A percentile compares a stretch with the other conserved stretches of the same genome.
Evolutionary conservation across 352 stramenopile genomes (phyloP).

Genomic region (Globisporangium recalcitrans): DNA sequence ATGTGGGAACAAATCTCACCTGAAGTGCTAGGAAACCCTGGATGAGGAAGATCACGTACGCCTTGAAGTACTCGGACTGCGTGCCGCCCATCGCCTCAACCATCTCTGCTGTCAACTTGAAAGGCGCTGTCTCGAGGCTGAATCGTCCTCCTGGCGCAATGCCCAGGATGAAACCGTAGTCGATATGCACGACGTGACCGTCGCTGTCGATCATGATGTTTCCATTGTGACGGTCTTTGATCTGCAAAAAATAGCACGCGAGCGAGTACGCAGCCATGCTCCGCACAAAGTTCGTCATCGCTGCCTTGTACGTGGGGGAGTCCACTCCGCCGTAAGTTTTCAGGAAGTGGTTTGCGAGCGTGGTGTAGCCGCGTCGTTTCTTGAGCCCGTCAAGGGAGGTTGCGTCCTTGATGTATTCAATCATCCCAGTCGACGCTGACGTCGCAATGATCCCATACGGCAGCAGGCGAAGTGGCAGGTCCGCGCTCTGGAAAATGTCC

Average conservation of each 20-base stretch:
- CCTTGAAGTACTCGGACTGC: slow-evolving; percentile 90
- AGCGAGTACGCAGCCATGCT: slow-evolving; percentile 98
- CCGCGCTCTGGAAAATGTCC: slow-evolving; percentile 93
- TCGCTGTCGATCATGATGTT: slow-evolving; percentile 99
- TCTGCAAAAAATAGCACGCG: slow-evolving; percentile 95
- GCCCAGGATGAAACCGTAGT: slow-evolving; percentile 99
- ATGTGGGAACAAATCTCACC: slow-evolving; percentile 28
- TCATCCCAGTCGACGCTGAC: slow-evolving; percentile 92
- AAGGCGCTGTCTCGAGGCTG: slow-evolving; percentile 95
- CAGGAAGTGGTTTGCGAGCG: slow-evolving; percentile 89
- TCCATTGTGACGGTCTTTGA: slow-evolving; percentile 99
- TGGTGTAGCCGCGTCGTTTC: slow-evolving; percentile 80
- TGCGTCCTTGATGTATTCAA: slow-evolving; percentile 96
- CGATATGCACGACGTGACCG: slow-evolving; percentile 98
- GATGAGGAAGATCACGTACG: slow-evolving; percentile 97
- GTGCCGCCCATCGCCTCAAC: slow-evolving; percentile 95
- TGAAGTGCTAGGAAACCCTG: slow-evolving; percentile 96
- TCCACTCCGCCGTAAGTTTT: slow-evolving; percentile 89
- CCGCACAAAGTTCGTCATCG: slow-evolving; percentile 96
- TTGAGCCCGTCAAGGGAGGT: slow-evolving; percentile 97
- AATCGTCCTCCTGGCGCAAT: slow-evolving; percentile 94
- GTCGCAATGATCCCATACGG: slow-evolving; percentile 97
- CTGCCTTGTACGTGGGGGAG: slow-evolving; percentile 84
- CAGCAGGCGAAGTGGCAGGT: slow-evolving; percentile 92
- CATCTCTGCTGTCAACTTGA: slow-evolving; percentile 98